Percentiles rank a stretch among this genome's conserved stretches.
phyloP scores from a whole-genome alignment of 371 early-diverging fungal genomes.

The Mortierella sp. region DNA sequence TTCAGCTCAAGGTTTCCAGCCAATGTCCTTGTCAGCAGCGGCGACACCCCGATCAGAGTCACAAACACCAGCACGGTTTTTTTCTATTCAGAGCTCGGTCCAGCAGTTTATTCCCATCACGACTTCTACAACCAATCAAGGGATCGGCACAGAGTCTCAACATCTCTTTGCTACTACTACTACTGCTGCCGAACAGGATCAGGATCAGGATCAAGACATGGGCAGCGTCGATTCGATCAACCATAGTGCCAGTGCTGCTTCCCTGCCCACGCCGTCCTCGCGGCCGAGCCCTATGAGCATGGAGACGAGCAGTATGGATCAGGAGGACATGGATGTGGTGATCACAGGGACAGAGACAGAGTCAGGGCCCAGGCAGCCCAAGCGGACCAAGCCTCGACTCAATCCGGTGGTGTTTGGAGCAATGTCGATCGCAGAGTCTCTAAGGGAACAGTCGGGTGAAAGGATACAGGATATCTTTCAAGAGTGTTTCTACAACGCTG shows the following conservation, averaged over 20 bases:
- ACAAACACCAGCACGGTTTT: neutral
- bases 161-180: neutral
- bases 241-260: neutral
- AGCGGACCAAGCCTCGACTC: slow-evolving; percentile 13
- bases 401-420: neutral
- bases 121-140: neutral
- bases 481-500: slow-evolving; percentile 35
- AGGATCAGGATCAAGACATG: slow-evolving; percentile 38
- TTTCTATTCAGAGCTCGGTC: slow-evolving; percentile 13
- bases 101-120: slow-evolving; percentile 36
- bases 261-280: neutral
- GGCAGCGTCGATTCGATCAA: slow-evolving; percentile 9
- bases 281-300: slow-evolving; percentile 13
- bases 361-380: neutral
- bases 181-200: neutral
- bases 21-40: neutral
- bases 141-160: neutral
- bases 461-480: slow-evolving; percentile 22
- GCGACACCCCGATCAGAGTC: neutral
- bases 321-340: slow-evolving; percentile 23
- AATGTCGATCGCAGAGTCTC: neutral
- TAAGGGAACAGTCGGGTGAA: slow-evolving; percentile 7
- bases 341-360: neutral
- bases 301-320: slow-evolving; percentile 22
- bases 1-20: neutral